These are phyloP conservation scores for Massariosphaeria phaeospora DNA, from an alignment of 495 filamentous ascomycete genomes.

Conservation along the genomic window DNA sequence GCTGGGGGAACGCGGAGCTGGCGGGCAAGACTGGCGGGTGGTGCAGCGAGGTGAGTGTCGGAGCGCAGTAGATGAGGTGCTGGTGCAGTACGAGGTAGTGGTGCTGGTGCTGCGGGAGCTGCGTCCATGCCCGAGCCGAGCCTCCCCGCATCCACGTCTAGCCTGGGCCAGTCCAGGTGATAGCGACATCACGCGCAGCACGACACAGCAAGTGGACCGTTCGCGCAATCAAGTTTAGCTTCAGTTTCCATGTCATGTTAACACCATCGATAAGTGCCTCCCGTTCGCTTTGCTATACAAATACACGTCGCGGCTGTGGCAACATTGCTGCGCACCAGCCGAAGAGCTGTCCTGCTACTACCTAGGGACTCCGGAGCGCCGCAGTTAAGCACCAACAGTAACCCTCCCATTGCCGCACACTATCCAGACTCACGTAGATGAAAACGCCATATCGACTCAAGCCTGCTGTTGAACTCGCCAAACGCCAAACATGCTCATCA, in stretches of 20 bases:
- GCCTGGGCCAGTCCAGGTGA: too few species aligned
- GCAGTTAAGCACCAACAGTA: conserved; percentile 7
- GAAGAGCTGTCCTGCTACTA: background rate
- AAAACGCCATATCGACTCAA: conserved; percentile 2
- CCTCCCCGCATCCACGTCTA: conserved; percentile 17
- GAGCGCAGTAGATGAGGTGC: too few species aligned
- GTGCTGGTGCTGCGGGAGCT: too few species aligned
- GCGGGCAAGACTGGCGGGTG: too few species aligned
- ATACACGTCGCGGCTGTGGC: conserved; percentile 1
- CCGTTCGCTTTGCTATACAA: conserved; percentile 5
- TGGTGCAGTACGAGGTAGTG: too few species aligned
- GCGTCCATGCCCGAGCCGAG: too few species aligned
- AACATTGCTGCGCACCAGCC: background rate
- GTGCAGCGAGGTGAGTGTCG: too few species aligned
- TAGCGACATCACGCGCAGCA: conserved; percentile 11
- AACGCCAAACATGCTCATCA: conserved; percentile 16
- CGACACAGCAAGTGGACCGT: too few species aligned
- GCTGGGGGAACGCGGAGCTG: too few species aligned
- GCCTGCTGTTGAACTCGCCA: background rate
- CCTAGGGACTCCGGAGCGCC: background rate
- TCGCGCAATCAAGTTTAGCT: too few species aligned
- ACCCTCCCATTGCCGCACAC: background rate
- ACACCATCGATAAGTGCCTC: too few species aligned
- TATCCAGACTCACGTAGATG: background rate
- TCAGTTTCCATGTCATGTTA: too few species aligned